phyloP scores from a whole-genome alignment of 2,329 filamentous ascomycete species.

The Aspergillus candidus region DNA sequence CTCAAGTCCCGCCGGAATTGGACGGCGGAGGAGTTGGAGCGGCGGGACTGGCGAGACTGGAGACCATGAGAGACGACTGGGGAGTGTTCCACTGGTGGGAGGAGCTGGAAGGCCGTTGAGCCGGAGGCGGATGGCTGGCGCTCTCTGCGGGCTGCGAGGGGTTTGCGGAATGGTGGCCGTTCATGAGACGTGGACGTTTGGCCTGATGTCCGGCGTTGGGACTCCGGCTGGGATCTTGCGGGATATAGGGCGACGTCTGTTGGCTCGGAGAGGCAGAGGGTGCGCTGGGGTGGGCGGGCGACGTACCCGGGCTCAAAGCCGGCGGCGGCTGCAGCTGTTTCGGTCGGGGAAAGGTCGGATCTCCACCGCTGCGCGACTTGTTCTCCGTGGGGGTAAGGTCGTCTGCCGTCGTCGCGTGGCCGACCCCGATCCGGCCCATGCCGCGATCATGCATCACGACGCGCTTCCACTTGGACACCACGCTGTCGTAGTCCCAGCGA shows the following conservation, averaged over 20 bases:
- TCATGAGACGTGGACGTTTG: slow-evolving; percentile 35
- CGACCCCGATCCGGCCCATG: slow-evolving; percentile 36
- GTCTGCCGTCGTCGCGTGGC: slow-evolving; percentile 18
- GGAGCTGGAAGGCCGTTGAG: slow-evolving; percentile 3
- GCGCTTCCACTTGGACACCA: slow-evolving; percentile 45
- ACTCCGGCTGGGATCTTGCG: slow-evolving; percentile 19
- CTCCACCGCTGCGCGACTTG: slow-evolving; percentile 8
- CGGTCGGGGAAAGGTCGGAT: slow-evolving; percentile 5
- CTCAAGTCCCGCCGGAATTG: slow-evolving; percentile 3
- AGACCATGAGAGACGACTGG: slow-evolving; percentile 14
- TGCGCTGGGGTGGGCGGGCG: slow-evolving; percentile 13
- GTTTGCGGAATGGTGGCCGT: slow-evolving; percentile 14
- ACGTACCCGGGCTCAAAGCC: slow-evolving; percentile 24
- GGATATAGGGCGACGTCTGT: slow-evolving; percentile 26
- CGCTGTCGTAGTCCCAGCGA: slow-evolving; percentile 44
- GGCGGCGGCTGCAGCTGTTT: slow-evolving; percentile 13
- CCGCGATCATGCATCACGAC: slow-evolving; percentile 42
- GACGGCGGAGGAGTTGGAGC: slow-evolving; percentile 21
- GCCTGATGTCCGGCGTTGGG: slow-evolving; percentile 18
- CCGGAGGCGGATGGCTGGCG: slow-evolving; percentile 1
- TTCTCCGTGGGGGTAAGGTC: slow-evolving; percentile 9
- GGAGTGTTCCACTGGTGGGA: slow-evolving; percentile 11
- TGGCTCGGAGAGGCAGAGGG: slow-evolving; percentile 23
- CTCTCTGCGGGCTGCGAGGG: slow-evolving; percentile 1
- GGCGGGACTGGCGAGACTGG: slow-evolving; percentile 20